Evolutionary conservation across 2,329 filamentous ascomycete genomes (phyloP), one percentile per base, ranked within the genome.

Genomic region (Penicillium concentricum): DNA sequence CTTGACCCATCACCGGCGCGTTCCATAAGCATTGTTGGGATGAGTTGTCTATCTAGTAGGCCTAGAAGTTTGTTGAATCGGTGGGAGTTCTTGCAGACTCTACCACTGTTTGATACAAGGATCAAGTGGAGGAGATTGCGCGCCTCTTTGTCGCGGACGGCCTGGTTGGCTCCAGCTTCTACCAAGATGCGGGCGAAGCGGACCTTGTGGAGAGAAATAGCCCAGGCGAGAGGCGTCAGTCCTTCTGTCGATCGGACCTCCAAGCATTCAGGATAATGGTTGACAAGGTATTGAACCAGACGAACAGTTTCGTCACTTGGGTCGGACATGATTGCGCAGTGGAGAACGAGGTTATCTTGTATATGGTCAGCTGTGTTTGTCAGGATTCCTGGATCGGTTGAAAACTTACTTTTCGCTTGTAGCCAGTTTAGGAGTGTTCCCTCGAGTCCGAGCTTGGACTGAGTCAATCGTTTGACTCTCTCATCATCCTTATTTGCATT

Each of bases 71-170:
- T 74, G 6, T 90, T 73, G 38, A 91, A 70, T 1, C 70, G 60
- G 10, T 77, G 71, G 18, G 85, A 71, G 0, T 56, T 52, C 4
- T 42, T 41, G 7, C 63, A 51, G 3, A 65, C 24, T 63, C 67
- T 4, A 57, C 52, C 12, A 78, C 66, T 13, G 12, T 61, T 37
- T 37, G 78, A 64, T 7, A 44, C 44, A 5, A 75, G 54, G 12
- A 86, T 78, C 2, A 80, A 76, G 67, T 95, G 91, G 1, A 93
- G 61, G 16, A 93, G 75, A 64, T 93, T 95, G 62, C 84, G 80
- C 12, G 85, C 84, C 3, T 75, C 69, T 10, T 74, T 74, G 67
- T 90, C 87, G 24, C 86, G 86, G 34, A 76, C 76, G 1, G 84
- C 83, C 67, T 90, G 87, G 67, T 94, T 85, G 2, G 89, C 89